These are phyloP conservation scores for Cylindrotheca fusiformis DNA, from an alignment of 108 stramenopile genomes.

Conservation along the genomic window DNA sequence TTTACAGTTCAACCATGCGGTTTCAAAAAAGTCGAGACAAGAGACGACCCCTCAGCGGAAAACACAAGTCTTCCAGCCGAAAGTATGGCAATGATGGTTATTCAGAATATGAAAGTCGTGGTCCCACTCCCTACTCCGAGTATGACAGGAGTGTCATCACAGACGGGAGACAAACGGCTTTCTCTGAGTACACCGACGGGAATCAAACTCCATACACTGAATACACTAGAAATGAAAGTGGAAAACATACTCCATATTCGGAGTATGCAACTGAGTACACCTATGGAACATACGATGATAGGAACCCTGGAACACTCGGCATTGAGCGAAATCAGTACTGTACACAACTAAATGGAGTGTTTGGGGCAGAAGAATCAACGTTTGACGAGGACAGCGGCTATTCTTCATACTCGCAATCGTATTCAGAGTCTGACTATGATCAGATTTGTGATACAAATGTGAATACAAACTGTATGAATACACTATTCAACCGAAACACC, in stretches of 20 bases:
- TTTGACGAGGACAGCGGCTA: no score
- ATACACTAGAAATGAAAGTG: not conserved
- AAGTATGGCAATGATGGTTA: not conserved
- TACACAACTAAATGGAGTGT: not conserved
- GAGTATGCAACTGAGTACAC: not conserved
- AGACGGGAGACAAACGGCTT: not conserved
- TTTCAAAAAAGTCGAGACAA: no score
- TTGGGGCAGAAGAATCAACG: not conserved
- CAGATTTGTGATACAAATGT: not conserved
- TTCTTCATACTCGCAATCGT: not conserved
- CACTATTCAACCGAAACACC: slow-evolving; percentile 11
- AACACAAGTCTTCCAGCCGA: not conserved
- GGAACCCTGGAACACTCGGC: not conserved
- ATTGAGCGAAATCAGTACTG: not conserved
- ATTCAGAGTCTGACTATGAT: not conserved
- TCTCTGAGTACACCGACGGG: not conserved
- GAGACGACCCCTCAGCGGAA: no score
- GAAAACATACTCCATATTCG: not conserved
- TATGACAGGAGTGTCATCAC: not conserved
- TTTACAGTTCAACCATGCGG: no score
- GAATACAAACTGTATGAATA: slow-evolving; percentile 20
- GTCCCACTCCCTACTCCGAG: not conserved
- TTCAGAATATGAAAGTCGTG: not conserved
- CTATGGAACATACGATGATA: not conserved
- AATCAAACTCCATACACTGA: not conserved